These are phyloP conservation scores for Vararia minispora DNA, from an alignment of 768 basidiomycete species.

Conservation along the genomic window DNA sequence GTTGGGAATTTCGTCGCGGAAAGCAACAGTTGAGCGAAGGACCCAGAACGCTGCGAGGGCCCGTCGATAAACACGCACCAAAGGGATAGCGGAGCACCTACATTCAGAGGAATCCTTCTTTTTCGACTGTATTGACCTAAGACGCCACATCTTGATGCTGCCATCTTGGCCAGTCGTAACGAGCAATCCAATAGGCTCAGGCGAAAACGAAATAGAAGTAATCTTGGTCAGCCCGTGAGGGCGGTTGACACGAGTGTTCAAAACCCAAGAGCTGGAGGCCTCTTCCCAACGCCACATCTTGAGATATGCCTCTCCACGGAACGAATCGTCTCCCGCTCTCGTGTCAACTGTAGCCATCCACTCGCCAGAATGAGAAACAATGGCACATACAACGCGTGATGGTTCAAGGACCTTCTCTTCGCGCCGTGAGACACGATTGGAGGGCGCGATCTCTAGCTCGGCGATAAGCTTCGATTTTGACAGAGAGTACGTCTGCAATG, in stretches of 20 bases:
- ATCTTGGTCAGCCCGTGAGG: conserved; percentile 68
- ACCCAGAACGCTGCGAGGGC: conserved; percentile 58
- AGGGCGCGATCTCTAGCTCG: conserved; percentile 89
- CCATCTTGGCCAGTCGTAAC: conserved; percentile 72
- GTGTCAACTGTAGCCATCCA: conserved; percentile 92
- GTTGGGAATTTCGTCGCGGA: conserved; percentile 56
- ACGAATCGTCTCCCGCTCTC: conserved; percentile 54
- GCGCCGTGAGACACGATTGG: conserved; percentile 77
- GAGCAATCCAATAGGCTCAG: conserved; percentile 36
- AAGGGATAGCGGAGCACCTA: conserved; percentile 19
- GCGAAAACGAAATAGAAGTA: conserved; percentile 60
- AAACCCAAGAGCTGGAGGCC: conserved; percentile 47
- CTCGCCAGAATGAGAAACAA: conserved; percentile 53
- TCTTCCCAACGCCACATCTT: conserved; percentile 88
- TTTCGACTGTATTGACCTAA: conserved; percentile 35
- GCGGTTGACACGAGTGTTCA: conserved; percentile 84
- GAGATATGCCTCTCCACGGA: conserved; percentile 62
- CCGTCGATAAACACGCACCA: background rate
- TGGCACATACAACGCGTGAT: conserved; percentile 59
- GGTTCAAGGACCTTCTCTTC: conserved; percentile 72
- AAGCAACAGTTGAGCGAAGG: conserved; percentile 59
- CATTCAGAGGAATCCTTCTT: conserved; percentile 37
- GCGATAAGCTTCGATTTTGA: conserved; percentile 56
- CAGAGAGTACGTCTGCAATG: conserved; percentile 86
- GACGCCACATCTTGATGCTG: conserved; percentile 71